These are phyloP conservation scores for Polygonum aviculare DNA, from an alignment of 148 eudicot genomes.

Conservation along the genomic window DNA sequence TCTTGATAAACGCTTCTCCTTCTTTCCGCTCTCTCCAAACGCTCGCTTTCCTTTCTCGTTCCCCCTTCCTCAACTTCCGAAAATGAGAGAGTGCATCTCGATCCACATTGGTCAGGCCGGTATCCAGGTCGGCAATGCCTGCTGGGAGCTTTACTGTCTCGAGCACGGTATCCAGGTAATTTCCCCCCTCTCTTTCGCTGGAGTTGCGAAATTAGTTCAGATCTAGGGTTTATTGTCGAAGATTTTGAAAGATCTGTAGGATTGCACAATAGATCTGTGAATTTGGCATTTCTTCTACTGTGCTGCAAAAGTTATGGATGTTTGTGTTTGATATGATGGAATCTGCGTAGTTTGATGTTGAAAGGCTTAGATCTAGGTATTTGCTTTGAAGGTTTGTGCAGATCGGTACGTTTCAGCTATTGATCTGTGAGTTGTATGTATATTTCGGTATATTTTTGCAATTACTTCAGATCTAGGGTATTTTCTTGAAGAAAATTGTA, in stretches of 20 bases:
- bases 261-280: neutral
- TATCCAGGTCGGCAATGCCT: conserved; percentile 14
- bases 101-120: conserved; percentile 14
- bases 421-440: neutral
- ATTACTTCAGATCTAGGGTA: neutral
- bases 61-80: neutral
- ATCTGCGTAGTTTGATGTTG: neutral
- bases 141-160: conserved; percentile 16
- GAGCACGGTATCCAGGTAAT: conserved; percentile 12
- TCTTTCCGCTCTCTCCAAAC: neutral
- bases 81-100: conserved; percentile 14
- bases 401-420: neutral
- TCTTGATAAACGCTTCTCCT: conserved; percentile 11
- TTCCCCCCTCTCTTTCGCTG: neutral
- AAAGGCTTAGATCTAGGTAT: neutral
- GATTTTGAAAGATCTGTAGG: neutral
- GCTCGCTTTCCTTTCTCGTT: neutral
- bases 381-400: neutral
- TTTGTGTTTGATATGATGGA: neutral
- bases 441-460: neutral
- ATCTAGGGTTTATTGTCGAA: neutral
- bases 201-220: neutral
- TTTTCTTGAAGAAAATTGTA: neutral
- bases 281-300: neutral
- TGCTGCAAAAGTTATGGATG: neutral